Evolutionary conservation across 2,329 filamentous ascomycete species (phyloP), one percentile per base, ranked within the genome.

Genomic region (Ilyonectria mors-panacis): DNA sequence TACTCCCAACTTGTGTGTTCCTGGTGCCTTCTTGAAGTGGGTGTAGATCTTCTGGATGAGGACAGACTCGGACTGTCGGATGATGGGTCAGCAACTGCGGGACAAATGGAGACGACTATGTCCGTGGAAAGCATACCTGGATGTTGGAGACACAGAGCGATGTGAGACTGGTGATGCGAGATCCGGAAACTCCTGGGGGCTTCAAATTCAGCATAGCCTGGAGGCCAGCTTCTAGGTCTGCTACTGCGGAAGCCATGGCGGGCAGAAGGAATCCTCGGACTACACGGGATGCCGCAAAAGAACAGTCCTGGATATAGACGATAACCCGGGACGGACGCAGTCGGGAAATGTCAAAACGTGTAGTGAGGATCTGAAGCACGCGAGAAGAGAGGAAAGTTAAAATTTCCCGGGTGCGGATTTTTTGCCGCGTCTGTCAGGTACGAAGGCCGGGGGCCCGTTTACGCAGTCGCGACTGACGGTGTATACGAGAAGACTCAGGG

Each of bases 11-110:
- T 99, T 99, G 89, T 99, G 95, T 81, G 94, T 97, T 80, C 91
- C 91, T 67, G 94, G 94, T 74, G 95, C 92, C 83, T 96, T 97
- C 84, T 97, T 97, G 88, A 98, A 97, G 79, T 98, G 95, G 73
- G 95, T 97, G 84, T 93, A 97, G 78, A 99, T 92, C 82, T 97
- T 98, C 82, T 97, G 94, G 76, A 98, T 94, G 78, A 99, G 91
- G 76, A 95, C 91, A 61, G 94, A 96, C 85, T 98, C 95, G 83
- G 93, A 95, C 96, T 98, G 71, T 65, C 70, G 69, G 76, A 75
- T 7, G 45, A 19, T 50, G 30, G 21, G 66, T 78, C 69, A 78
- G 75, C 61, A 59, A 21, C 47, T 63, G 65, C 47, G 39, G 60
- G 59, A 59, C 19, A 54, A 26, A 55, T 28, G 35, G 17, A 47